Conservation (phyloP, 2,329 filamentous ascomycete species). For the Fusarium hostae region DNA sequence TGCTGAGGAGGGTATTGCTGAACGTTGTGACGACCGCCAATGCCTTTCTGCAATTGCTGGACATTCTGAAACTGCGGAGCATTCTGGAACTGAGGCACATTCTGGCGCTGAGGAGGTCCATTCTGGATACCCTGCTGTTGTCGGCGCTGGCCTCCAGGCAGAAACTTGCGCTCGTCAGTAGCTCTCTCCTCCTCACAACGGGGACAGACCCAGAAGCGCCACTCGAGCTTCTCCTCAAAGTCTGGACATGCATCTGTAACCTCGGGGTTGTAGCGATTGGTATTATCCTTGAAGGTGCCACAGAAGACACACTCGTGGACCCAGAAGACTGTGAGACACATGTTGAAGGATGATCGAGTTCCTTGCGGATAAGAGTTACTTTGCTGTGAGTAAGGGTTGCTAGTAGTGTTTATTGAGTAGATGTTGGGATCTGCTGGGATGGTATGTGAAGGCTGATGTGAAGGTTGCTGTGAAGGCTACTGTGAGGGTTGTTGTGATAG, state of each 20-base stretch:
- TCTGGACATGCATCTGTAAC: not conserved
- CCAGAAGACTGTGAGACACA: not conserved
- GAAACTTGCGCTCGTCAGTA: not conserved
- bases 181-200: not conserved
- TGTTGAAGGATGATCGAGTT: not conserved
- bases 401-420: not conserved
- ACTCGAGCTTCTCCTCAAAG: not conserved
- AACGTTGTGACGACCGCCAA: not conserved
- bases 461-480: not conserved
- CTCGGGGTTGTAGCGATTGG: not conserved
- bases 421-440: not conserved
- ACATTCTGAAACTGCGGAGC: not conserved
- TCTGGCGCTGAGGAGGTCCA: not conserved
- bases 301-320: not conserved
- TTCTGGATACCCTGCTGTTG: not conserved
- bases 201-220: not conserved
- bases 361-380: too few relatives aligned
- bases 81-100: not conserved
- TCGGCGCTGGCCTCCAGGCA: not conserved
- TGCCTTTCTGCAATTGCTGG: not conserved
- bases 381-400: not conserved
- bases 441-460: not conserved
- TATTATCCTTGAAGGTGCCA: not conserved
- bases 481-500: not conserved
- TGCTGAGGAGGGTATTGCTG: not conserved